Evolutionary conservation across 2,329 filamentous ascomycete species (phyloP), one percentile per base, ranked within the genome.

Genomic region (Zalaria obscura): DNA sequence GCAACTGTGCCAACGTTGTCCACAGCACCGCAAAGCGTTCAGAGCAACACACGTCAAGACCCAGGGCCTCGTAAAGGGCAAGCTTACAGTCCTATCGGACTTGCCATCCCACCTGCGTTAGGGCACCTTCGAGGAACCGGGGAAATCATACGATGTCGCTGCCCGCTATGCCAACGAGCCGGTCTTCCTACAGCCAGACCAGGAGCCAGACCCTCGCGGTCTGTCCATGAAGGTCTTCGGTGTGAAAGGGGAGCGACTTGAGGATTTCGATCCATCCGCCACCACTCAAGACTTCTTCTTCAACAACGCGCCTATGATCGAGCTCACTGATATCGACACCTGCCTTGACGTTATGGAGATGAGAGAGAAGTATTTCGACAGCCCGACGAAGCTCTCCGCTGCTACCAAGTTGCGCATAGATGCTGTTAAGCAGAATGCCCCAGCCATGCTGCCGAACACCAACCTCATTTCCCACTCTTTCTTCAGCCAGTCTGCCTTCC

Each of bases 401-500:
- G 48, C 48, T n/a, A 44, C 51, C 26, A 49, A 55, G 40, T 42
- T 58, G 38, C 49, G 59, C 5, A 57, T 52, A 2, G 55, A 60
- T 41, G 48, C 49, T 5, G 39, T 55, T 10, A 53, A 55, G 47
- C 52, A 56, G 39, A 48, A 48, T 18, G 54, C 48, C 3, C 57
- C 57, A 5, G 47, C 44, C 7, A 50, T 40, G 43, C 52, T 59
- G 36, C 55, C 47, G 27, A 64, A 58, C 5, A 61, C 53, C 9
- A 60, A 63, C 31, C 56, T 59, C 2, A 64, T 64, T 36, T 55
- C 59, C 40, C 50, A 51, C 38, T 40, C 50, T 4, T 53, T 58
- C 41, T 55, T 51, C 38, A 52, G 47, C 9, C 56, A 59, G 39
- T 58, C 55, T 5, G 54, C 52, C 4, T 58, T 56, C 31, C 41